Evolutionary conservation across 1,139 yeast species (phyloP), one percentile per base, ranked within the genome.

Genomic region (Sugiyamaella novakii): DNA sequence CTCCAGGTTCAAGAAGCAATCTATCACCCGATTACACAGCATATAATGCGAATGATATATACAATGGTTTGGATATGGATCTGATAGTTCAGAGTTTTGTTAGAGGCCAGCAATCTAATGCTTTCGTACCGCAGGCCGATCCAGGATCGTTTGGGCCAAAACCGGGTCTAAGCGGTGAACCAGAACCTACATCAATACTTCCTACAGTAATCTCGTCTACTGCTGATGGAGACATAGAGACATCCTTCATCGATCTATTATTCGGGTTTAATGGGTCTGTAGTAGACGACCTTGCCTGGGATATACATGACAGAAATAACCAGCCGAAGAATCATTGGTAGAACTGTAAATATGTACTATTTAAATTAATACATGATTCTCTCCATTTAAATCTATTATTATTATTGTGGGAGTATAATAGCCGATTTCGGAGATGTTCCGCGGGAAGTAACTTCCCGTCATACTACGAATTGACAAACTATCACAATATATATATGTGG

Each of bases 191-290:
- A 5, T 28, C 31, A 10, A 12, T 28, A 5, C 31, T 28, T 12
- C 31, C 31, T 10, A 10, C 31, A 10, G 31, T 28, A 12, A 10
- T 28, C 8, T 28, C 31, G 6, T 28, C 31, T 11, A 28, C 31
- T 5, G 31, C 31, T 10, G 15, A 12, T 28, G 31, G 31, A 28
- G 31, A 12, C 8, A 28, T 12, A 10, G 31, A 28, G 31, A 28
- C 31, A 28, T 28, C 31, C 3, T 43, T 36, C 18, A 34, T 43
- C 12, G 47, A 43, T 27, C 25, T 43, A 8, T 33, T 43, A 5
- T 43, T 43, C 21, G 47, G 47, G 5, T 43, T 43, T 19, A 43
- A 43, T 27, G 42, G 43, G 15, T 43, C 47, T 7, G 41, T 43
- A 5, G 47, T 36, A 7, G 47, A 43, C 21, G 43, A 43, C 28